Evolutionary conservation across 1,139 yeast genomes (phyloP).

Genomic region (Kodamaea suecica): DNA sequence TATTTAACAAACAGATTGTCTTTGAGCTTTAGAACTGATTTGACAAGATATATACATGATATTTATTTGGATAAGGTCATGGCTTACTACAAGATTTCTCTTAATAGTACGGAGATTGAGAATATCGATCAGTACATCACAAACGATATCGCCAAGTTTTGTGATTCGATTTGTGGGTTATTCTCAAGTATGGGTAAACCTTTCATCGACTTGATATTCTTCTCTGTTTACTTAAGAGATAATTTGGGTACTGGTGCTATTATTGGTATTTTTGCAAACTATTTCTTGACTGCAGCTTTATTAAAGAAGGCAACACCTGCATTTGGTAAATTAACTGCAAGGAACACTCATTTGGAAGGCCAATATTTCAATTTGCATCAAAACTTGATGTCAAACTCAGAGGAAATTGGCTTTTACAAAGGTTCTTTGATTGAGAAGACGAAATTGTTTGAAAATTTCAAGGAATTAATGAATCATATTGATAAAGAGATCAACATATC

Average conservation of each 20-base stretch:
- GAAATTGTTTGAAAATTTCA: conserved; percentile 61
- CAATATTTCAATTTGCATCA: conserved; percentile 85
- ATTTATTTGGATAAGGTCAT: conserved; percentile 76
- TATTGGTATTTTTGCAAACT: conserved; percentile 76
- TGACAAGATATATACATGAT: conserved; percentile 86
- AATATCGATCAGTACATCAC: conserved; percentile 78
- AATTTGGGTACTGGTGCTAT: conserved; percentile 85
- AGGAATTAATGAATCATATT: conserved; percentile 47
- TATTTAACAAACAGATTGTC: conserved; percentile 75
- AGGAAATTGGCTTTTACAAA: conserved; percentile 91
- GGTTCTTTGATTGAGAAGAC: conserved; percentile 81
- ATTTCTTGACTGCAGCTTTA: conserved; percentile 73
- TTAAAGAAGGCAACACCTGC: conserved; percentile 77
- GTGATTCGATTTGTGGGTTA: conserved; percentile 77
- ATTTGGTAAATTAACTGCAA: conserved; percentile 75
- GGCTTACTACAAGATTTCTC: conserved; percentile 75
- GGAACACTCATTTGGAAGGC: conserved; percentile 79
- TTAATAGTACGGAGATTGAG: conserved; percentile 41
- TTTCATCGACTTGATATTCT: conserved; percentile 80
- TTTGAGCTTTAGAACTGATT: conserved; percentile 78
- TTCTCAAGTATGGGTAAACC: conserved; percentile 93
- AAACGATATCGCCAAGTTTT: conserved; percentile 77
- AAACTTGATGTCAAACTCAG: conserved; percentile 82
- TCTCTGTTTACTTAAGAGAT: conserved; percentile 78
- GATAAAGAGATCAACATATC: conserved; percentile 49